A percentile compares a stretch with the other conserved stretches of the same genome.
phyloP scores from a whole-genome alignment of 1,139 yeast species.

The Yamadazyma trypodendri region DNA sequence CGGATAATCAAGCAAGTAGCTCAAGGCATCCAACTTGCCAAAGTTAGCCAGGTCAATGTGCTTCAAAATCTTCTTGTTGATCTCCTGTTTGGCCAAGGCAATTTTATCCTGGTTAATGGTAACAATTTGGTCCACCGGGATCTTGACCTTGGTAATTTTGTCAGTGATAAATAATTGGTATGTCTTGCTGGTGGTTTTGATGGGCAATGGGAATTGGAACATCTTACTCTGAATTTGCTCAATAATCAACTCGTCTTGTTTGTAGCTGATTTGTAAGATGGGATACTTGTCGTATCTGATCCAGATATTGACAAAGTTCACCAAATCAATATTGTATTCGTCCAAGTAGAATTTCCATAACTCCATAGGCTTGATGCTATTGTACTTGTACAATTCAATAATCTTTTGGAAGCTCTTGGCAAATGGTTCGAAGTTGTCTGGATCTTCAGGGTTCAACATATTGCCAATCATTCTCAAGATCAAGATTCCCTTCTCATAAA shows the following conservation, averaged over 20 bases:
- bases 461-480: constrained; percentile 56
- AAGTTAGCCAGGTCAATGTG: constrained; percentile 9
- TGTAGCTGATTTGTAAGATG: constrained; percentile 37
- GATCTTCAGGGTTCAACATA: constrained; percentile 23
- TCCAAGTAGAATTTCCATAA: constrained; percentile 48
- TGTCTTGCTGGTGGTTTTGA: constrained; percentile 17
- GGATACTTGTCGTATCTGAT: constrained; percentile 60
- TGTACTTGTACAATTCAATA: constrained; percentile 33
- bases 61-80: constrained; percentile 15
- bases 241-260: constrained; percentile 29
- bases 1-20: constrained; percentile 16
- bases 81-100: constrained; percentile 12
- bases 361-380: constrained; percentile 52
- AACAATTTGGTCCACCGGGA: constrained; percentile 9
- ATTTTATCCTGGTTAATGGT: constrained; percentile 14
- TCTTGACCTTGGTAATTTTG: constrained; percentile 11
- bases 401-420: constrained; percentile 42
- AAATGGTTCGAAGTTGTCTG: constrained; percentile 19
- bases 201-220: constrained; percentile 52
- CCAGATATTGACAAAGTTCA: constrained; percentile 57
- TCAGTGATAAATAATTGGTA: constrained; percentile 12
- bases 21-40: constrained; percentile 13
- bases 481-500: constrained; percentile 66
- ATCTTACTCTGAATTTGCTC: constrained; percentile 53
- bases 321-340: constrained; percentile 31